Evolutionary conservation across 768 basidiomycete species (phyloP).

Genomic region (Serendipita sp.): DNA sequence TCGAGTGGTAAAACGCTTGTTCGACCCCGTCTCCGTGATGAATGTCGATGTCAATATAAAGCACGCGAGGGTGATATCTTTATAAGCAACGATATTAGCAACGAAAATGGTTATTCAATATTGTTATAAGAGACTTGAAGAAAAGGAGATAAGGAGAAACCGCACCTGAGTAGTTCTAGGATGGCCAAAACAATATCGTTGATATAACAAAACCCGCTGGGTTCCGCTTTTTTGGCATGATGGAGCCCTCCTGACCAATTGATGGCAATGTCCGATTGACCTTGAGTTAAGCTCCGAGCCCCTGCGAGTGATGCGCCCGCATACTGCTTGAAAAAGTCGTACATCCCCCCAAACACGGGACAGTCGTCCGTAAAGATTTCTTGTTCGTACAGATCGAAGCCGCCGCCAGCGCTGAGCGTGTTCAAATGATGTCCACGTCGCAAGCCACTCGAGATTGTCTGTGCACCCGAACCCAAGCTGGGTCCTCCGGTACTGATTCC

Average conservation of each 20-base stretch:
- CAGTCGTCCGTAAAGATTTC: slow-evolving; percentile 56
- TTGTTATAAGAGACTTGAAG: not conserved
- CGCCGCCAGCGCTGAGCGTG: no score
- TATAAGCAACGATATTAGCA: slow-evolving; percentile 80
- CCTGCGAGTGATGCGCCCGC: slow-evolving; percentile 84
- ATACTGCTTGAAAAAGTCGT: slow-evolving; percentile 87
- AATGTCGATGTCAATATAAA: slow-evolving; percentile 97
- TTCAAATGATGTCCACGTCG: no score
- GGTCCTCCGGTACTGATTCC: no score
- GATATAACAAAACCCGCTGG: slow-evolving; percentile 97
- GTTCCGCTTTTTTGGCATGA: slow-evolving; percentile 98
- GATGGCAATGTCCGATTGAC: slow-evolving; percentile 97
- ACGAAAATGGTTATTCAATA: slow-evolving; percentile 74
- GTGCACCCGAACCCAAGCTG: no score
- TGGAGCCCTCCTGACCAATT: slow-evolving; percentile 99
- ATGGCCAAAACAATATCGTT: slow-evolving; percentile 44
- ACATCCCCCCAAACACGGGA: slow-evolving; percentile 90
- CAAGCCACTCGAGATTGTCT: no score
- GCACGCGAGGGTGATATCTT: slow-evolving; percentile 83
- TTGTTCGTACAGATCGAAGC: not conserved
- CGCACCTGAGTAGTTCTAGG: no score
- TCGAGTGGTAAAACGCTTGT: slow-evolving; percentile 97
- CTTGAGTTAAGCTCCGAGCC: slow-evolving; percentile 42
- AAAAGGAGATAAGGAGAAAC: not conserved
- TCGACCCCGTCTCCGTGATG: slow-evolving; percentile 99